phyloP scores from a whole-genome alignment of 2,329 filamentous ascomycete genomes.

The Trichoderma atroviride region DNA sequence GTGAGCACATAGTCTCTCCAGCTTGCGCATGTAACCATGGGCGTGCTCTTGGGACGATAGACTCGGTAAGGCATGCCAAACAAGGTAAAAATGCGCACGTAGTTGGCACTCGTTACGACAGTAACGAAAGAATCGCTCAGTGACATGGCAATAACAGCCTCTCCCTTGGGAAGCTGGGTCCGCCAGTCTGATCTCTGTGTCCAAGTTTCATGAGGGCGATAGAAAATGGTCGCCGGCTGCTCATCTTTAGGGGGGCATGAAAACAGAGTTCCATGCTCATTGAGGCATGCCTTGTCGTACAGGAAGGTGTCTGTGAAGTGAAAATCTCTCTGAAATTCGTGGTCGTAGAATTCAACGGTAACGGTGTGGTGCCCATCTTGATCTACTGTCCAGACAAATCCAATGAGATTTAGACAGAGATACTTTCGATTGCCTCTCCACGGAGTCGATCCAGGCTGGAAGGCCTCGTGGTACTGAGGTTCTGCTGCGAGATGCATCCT shows the following conservation, averaged over 20 bases:
- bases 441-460: constrained; percentile 92
- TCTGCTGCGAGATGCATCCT: constrained; percentile 51
- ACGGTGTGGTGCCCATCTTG: constrained; percentile 93
- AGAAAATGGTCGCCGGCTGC: constrained; percentile 80
- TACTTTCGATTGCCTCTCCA: constrained; percentile 96
- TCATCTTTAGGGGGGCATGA: constrained; percentile 73
- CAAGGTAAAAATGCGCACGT: constrained; percentile 89
- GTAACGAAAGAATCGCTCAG: constrained; percentile 90
- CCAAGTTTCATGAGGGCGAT: constrained; percentile 96
- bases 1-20: constrained; percentile 97
- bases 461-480: constrained; percentile 76
- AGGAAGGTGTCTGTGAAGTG: constrained; percentile 96
- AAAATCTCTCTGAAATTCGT: constrained; percentile 87
- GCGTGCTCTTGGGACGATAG: constrained; percentile 87
- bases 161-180: constrained; percentile 82
- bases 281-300: constrained; percentile 94
- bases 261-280: constrained; percentile 83
- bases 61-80: constrained; percentile 89
- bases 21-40: constrained; percentile 88
- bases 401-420: constrained; percentile 87
- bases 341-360: constrained; percentile 96
- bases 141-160: constrained; percentile 84
- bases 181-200: constrained; percentile 89
- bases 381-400: constrained; percentile 95
- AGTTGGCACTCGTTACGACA: constrained; percentile 82